Percentiles rank a stretch among this genome's conserved stretches.
Evolutionary conservation across 352 stramenopile genomes (phyloP).

Genomic region (Saprolegnia diclina): DNA sequence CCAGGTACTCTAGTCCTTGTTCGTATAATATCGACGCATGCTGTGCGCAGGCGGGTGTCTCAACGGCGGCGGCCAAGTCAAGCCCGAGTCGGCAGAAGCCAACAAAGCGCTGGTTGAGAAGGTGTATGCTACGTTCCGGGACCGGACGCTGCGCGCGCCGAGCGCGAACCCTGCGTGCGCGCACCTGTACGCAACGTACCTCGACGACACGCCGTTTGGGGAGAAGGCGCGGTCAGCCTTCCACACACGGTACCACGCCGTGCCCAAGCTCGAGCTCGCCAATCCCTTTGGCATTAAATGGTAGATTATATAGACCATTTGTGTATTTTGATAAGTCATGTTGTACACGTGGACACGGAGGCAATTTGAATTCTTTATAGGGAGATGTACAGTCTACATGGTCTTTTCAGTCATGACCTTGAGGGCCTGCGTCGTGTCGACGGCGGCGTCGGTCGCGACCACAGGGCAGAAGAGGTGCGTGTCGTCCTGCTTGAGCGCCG

Average conservation of each 20-base stretch:
- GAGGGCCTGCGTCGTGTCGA: conserved; percentile 56
- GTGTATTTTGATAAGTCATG: neutral
- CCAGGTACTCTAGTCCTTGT: conserved; percentile 33
- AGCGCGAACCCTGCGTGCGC: conserved; percentile 66
- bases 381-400: conserved; percentile 3
- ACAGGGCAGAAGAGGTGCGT: conserved; percentile 75
- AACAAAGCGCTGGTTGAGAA: conserved; percentile 49
- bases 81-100: conserved; percentile 55
- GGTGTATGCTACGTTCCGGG: conserved; percentile 62
- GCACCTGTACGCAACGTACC: conserved; percentile 79
- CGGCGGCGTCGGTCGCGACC: conserved; percentile 56
- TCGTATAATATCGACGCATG: neutral
- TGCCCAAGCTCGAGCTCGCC: conserved; percentile 78
- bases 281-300: conserved; percentile 86
- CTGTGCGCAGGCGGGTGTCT: conserved; percentile 80
- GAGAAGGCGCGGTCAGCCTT: conserved; percentile 49
- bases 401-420: conserved; percentile 1
- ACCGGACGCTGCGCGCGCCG: conserved; percentile 50
- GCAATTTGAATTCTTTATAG: conserved; percentile 23
- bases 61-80: conserved; percentile 95
- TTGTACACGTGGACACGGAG: conserved; percentile 17
- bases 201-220: conserved; percentile 68
- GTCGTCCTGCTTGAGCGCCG: conserved; percentile 60
- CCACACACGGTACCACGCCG: conserved; percentile 77
- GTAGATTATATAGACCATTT: conserved; percentile 34